Base-by-base conservation (phyloP, 2,329 filamentous ascomycete species). In the Emmonsiellopsis sp. region DNA sequence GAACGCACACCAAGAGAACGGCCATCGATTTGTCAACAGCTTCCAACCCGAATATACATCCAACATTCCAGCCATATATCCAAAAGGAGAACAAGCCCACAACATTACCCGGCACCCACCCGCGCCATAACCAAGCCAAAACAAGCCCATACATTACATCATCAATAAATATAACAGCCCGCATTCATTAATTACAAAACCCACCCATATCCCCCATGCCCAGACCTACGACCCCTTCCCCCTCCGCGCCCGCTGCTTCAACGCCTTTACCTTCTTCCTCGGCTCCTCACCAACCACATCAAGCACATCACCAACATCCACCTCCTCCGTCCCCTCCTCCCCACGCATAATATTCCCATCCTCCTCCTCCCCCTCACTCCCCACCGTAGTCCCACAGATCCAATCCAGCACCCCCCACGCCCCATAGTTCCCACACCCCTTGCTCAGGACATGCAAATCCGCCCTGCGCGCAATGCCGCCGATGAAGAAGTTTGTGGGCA, bases 401-500 rank as follows among this genome's bases (percentile, higher is more conserved):
- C 73, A 74, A 61, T 77, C 74, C 55, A 72, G 49, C 2, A 77
- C 59, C 3, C 75, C 74, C 68, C 70, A 74, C 10, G 70, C 67
- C 1, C 73, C 72, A 57, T 67, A 77, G 55, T 76, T 75, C 3
- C 72, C 72, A 20, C 68, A 62, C 2, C 73, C 77, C 53, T 68
- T 63, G 38, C 67, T 73, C 42, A 76, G 62, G 61, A 82, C 68
- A 63, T 84, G 81, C 46, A 71, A 69, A 57, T 84, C 80, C 0
- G 71, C 75, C 6, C 80, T 71, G 32, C 79, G 74, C 9, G 80
- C 81, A 68, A 84, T 80, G 2, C 80, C 79, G 2, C 73, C 70
- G 7, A 84, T 66, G 60, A 84, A 73, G 59, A 83, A 80, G 7
- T 72, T 78, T 1, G 78, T 80, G 2, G 80, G 80, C 52, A 83